Conservation (phyloP, 2,329 filamentous ascomycete genomes). For the Ophiostoma sp. region DNA sequence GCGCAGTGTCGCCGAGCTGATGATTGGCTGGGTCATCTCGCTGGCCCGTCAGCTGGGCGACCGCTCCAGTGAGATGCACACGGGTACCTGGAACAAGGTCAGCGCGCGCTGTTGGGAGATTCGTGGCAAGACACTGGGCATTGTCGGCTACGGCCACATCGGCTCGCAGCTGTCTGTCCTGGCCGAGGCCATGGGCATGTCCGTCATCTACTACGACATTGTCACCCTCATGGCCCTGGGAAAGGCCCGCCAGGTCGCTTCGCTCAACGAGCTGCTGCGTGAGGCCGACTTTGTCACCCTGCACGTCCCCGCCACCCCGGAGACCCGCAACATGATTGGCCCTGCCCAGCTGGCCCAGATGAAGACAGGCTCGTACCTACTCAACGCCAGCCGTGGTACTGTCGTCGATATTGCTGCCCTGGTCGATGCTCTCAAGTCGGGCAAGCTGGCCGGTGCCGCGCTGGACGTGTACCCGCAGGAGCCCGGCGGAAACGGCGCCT, state of each 20-base stretch:
- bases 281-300: constrained; percentile 89
- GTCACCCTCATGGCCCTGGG: constrained; percentile 93
- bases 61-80: constrained; percentile 90
- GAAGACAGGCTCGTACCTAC: constrained; percentile 90
- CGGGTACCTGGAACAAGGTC: constrained; percentile 96
- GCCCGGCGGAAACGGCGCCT: constrained; percentile 89
- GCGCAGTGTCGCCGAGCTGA: constrained; percentile 90
- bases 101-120: constrained; percentile 97
- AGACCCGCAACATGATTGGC: constrained; percentile 94
- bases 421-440: constrained; percentile 79
- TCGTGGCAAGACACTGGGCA: constrained; percentile 92
- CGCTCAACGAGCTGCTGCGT: constrained; percentile 72
- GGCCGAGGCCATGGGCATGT: constrained; percentile 97
- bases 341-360: constrained; percentile 76
- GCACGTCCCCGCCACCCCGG: constrained; percentile 89
- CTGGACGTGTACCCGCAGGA: constrained; percentile 95
- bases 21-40: constrained; percentile 89
- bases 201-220: constrained; percentile 95
- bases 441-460: constrained; percentile 90
- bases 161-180: constrained; percentile 93
- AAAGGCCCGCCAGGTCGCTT: constrained; percentile 78
- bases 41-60: constrained; percentile 92
- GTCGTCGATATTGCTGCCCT: constrained; percentile 93
- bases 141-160: constrained; percentile 96
- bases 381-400: constrained; percentile 92